Conservation (phyloP, 176 grass and related monocot species). For the Neostapfia colusana region DNA sequence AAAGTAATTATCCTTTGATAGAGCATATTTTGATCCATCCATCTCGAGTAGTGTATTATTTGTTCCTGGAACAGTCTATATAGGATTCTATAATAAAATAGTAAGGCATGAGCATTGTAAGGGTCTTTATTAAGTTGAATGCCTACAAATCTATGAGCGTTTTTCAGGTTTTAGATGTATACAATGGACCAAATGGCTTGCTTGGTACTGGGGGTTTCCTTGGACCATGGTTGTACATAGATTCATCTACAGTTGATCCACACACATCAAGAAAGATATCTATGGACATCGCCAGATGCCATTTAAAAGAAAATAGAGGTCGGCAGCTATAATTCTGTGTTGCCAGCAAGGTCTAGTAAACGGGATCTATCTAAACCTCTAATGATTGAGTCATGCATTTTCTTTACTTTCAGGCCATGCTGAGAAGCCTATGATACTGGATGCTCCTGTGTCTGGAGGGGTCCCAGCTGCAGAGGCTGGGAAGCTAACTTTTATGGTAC, state of each 20-base stretch:
- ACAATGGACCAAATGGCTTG: conserved; percentile 66
- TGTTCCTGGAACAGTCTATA: not conserved
- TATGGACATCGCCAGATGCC: conserved; percentile 56
- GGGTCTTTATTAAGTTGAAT: not conserved
- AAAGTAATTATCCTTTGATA: not conserved
- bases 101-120: not conserved
- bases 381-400: conserved; percentile 14
- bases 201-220: conserved; percentile 34
- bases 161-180: conserved; percentile 88
- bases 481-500: conserved; percentile 93
- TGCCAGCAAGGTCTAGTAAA: not conserved
- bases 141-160: not conserved
- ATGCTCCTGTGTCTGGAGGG: conserved; percentile 93
- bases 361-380: conserved; percentile 16
- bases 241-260: conserved; percentile 92
- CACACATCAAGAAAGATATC: conserved; percentile 92
- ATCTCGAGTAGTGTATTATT: not conserved
- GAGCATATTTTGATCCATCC: not conserved
- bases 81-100: not conserved
- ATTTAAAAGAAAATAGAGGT: conserved; percentile 88
- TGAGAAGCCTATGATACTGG: conserved; percentile 68
- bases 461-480: conserved; percentile 91
- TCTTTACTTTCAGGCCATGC: conserved; percentile 57
- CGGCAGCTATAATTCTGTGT: not conserved
- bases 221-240: conserved; percentile 89